A percentile compares a stretch with the other conserved stretches of the same genome.
phyloP scores from a whole-genome alignment of 352 stramenopile species.

The Plasmopara halstedii region DNA sequence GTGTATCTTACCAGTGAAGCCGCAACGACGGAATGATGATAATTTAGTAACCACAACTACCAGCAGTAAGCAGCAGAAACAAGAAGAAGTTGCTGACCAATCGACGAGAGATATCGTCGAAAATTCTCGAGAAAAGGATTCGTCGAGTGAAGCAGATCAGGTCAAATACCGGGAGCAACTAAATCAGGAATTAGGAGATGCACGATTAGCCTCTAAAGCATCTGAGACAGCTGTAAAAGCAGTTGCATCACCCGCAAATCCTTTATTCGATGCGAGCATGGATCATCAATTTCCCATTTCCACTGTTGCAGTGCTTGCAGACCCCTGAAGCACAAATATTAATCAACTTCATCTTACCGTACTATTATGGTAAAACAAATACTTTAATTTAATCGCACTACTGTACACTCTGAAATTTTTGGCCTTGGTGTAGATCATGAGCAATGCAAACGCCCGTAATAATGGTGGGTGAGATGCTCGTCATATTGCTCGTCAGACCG shows the following conservation, averaged over 20 bases:
- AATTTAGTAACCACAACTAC: neutral
- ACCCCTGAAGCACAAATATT: too few relatives aligned
- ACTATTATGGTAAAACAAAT: too few relatives aligned
- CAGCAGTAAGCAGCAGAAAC: neutral
- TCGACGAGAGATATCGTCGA: neutral
- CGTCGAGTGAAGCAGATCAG: neutral
- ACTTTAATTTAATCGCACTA: too few relatives aligned
- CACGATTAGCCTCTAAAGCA: neutral
- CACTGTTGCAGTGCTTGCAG: conserved; percentile 55
- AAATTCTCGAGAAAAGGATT: neutral
- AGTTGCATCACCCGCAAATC: conserved; percentile 13
- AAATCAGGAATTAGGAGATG: conserved; percentile 3
- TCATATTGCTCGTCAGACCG: too few relatives aligned
- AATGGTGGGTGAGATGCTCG: too few relatives aligned
- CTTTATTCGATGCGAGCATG: conserved; percentile 42
- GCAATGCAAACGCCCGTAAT: too few relatives aligned
- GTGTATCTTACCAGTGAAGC: conserved; percentile 25
- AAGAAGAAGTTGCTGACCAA: conserved; percentile 1
- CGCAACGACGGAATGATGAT: conserved; percentile 8
- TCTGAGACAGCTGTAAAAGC: conserved; percentile 3
- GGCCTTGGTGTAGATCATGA: too few relatives aligned
- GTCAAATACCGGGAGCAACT: conserved; percentile 1
- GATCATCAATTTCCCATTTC: conserved; percentile 73
- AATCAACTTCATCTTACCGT: too few relatives aligned
- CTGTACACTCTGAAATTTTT: too few relatives aligned